These are phyloP conservation scores for Oldenlandia corymbosa DNA, from an alignment of 257 asterid genomes.

Conservation along the genomic window DNA sequence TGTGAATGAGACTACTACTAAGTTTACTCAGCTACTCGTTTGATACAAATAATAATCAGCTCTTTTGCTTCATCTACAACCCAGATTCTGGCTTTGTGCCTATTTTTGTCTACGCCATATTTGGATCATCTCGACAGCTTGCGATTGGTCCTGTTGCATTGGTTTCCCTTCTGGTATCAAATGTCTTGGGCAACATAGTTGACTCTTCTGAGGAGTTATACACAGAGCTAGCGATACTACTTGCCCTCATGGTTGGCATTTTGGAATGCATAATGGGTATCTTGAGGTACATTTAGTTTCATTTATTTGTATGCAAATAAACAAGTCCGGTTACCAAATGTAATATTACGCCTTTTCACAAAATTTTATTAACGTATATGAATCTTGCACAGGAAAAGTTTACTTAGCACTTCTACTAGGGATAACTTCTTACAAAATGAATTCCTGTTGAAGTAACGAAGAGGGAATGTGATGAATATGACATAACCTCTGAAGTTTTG, in stretches of 20 bases:
- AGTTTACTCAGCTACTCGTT: background rate
- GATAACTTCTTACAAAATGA: background rate
- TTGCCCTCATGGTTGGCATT: constrained; percentile 96
- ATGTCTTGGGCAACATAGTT: constrained; percentile 74
- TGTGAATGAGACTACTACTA: background rate
- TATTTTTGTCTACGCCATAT: constrained; percentile 79
- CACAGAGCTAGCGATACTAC: constrained; percentile 87
- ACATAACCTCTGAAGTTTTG: too few species aligned
- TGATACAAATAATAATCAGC: constrained; percentile 1
- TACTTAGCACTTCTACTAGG: background rate
- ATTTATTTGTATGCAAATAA: constrained; percentile 17
- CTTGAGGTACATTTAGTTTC: constrained; percentile 52
- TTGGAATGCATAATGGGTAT: constrained; percentile 90
- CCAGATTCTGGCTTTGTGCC: constrained; percentile 98
- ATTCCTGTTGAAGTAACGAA: background rate
- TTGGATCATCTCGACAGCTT: constrained; percentile 99
- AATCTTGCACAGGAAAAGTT: background rate
- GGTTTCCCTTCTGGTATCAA: constrained; percentile 91
- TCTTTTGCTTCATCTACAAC: constrained; percentile 11
- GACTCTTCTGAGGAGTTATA: constrained; percentile 79
- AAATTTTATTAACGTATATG: background rate
- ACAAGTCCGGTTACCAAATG: too few species aligned
- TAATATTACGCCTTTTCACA: too few species aligned
- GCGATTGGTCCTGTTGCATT: constrained; percentile 99
- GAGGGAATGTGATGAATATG: too few species aligned